Evolutionary conservation across 192 early-diverging fungal genomes (phyloP), one percentile per base, ranked within the genome.

Genomic region (Coemansia sp.): DNA sequence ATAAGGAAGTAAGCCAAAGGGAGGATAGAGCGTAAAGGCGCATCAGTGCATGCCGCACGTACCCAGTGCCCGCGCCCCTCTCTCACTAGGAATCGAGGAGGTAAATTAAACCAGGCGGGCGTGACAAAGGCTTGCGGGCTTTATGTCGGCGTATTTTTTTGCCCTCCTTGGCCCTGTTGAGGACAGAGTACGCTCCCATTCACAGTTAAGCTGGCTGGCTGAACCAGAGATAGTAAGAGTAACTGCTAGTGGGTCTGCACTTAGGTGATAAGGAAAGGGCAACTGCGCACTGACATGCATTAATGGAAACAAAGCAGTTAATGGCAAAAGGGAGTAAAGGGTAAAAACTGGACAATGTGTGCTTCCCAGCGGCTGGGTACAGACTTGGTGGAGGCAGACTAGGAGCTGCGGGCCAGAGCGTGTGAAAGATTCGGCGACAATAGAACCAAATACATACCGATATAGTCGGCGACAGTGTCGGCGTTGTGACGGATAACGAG

Each of bases 401-500:
- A 17, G 16, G 50, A 66, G 65, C 52, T 46, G 61, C 64, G 62
- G 58, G 63, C 21, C 38, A 17, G 53, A 55, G 55, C 55, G 55
- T 58, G 55, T 1, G 55, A 58, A 35, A 8, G 6, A 30, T 35
- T 58, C 30, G 8, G 66, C 19, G n/a, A 61, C 61, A 63, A 73
- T 67, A 40, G 40, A 21, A 1, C 21, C 8, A 30, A 47, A 55
- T 87, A 91, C 72, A 73, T 86, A 70, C 92, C 91, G 72, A 84
- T 87, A 70, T 92, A 89, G 64, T 88, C 86, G 32, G 89, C 89
- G 65, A 91, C 91, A 46, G 87, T 86, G 68, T 89, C 86, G 67
- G 87, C 89, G 63, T 90, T 86, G 77, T 89, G 78, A 64, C 91
- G 88, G 69, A 93, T 89, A 71, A 90, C 88, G 23, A 93, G 87